Evolutionary conservation across 352 stramenopile species (phyloP).

Genomic region (Globisporangium heterothallicum): DNA sequence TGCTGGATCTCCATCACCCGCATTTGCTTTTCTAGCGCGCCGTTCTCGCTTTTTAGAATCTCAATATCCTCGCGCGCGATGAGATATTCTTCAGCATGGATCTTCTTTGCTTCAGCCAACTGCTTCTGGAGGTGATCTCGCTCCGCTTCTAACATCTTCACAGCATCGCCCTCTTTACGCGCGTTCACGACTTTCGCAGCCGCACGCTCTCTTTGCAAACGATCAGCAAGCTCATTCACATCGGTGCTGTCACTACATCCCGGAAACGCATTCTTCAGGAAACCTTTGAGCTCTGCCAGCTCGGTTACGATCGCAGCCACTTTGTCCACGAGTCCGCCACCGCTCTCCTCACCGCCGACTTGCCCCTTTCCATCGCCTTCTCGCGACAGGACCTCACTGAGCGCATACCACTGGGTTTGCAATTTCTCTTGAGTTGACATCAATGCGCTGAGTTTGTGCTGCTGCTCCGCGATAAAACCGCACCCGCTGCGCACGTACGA

Average conservation of each 20-base stretch:
- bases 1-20: conserved; percentile 29
- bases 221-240: background rate
- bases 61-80: conserved; percentile 22
- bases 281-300: conserved; percentile 1
- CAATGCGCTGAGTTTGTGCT: conserved; percentile 44
- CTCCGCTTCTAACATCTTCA: conserved; percentile 17
- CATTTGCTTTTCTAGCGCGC: conserved; percentile 27
- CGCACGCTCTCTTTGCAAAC: conserved; percentile 6
- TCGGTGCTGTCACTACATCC: background rate
- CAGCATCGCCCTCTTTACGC: background rate
- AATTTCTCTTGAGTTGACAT: conserved; percentile 17
- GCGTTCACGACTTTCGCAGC: background rate
- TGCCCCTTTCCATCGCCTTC: conserved; percentile 15
- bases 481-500: conserved; percentile 29
- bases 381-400: conserved; percentile 14
- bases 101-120: conserved; percentile 15
- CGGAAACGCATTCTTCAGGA: conserved; percentile 7
- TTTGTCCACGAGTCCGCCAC: conserved; percentile 3
- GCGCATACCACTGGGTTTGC: conserved; percentile 18
- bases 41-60: conserved; percentile 33
- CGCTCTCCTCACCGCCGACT: conserved; percentile 5
- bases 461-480: conserved; percentile 34
- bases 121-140: conserved; percentile 15
- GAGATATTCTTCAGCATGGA: conserved; percentile 20
- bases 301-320: conserved; percentile 5